Evolutionary conservation across 1,139 yeast genomes (phyloP).

Genomic region (Taiozyma sp.): DNA sequence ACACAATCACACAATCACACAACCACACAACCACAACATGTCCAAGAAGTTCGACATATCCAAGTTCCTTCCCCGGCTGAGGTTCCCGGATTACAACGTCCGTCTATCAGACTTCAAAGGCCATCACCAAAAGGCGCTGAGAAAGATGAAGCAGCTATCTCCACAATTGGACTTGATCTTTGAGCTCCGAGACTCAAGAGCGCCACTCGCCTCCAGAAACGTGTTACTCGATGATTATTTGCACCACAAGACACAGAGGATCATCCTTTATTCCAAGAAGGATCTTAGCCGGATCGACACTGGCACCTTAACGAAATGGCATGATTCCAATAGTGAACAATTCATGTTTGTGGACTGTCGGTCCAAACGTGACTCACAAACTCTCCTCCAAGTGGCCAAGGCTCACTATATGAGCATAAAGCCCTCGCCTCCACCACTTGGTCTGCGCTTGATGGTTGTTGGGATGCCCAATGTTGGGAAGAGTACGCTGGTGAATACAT

Average conservation of each 20-base stretch:
- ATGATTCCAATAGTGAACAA: slow-evolving; percentile 40
- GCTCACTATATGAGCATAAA: slow-evolving; percentile 38
- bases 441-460: slow-evolving; percentile 67
- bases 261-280: slow-evolving; percentile 64
- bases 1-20: not conserved
- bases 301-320: slow-evolving; percentile 45
- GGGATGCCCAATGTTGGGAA: slow-evolving; percentile 99
- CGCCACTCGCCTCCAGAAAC: slow-evolving; percentile 82
- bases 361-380: slow-evolving; percentile 42
- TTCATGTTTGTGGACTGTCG: slow-evolving; percentile 61
- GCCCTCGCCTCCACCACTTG: slow-evolving; percentile 72
- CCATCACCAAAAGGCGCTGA: slow-evolving; percentile 80
- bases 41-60: slow-evolving; percentile 31
- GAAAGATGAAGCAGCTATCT: slow-evolving; percentile 60
- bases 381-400: slow-evolving; percentile 45
- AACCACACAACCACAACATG: slow-evolving; percentile 5
- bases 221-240: slow-evolving; percentile 69
- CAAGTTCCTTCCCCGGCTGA: slow-evolving; percentile 33
- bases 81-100: slow-evolving; percentile 65
- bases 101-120: slow-evolving; percentile 82
- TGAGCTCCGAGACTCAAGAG: slow-evolving; percentile 84
- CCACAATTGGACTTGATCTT: slow-evolving; percentile 78
- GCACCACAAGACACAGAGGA: slow-evolving; percentile 44
- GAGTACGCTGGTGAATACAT: slow-evolving; percentile 76
- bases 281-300: slow-evolving; percentile 36